phyloP scores from a whole-genome alignment of 768 basidiomycete species.

The Agrocybe chaxingu region DNA sequence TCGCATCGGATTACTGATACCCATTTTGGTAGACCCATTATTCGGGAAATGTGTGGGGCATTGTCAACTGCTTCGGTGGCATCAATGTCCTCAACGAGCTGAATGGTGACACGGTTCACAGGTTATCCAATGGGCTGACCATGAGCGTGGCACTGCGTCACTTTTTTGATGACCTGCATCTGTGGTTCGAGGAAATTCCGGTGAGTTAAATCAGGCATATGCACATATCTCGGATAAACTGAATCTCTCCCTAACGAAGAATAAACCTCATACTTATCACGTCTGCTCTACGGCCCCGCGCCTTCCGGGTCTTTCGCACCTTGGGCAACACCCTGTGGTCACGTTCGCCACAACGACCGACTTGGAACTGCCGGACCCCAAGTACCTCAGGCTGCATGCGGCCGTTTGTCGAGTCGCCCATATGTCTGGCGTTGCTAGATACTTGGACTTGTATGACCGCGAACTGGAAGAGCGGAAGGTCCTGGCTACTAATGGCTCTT shows the following conservation, averaged over 20 bases:
- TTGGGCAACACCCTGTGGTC: neutral
- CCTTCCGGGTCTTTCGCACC: neutral
- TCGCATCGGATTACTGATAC: too few relatives aligned
- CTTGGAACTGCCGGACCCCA: slow-evolving; percentile 8
- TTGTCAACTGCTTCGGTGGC: too few relatives aligned
- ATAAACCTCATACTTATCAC: slow-evolving; percentile 6
- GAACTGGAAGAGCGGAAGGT: slow-evolving; percentile 2
- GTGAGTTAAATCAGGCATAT: neutral
- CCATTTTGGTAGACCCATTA: too few relatives aligned
- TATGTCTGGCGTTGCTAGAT: slow-evolving; percentile 10
- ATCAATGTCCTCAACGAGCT: too few relatives aligned
- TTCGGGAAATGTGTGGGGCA: too few relatives aligned
- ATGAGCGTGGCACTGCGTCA: too few relatives aligned
- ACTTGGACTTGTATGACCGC: slow-evolving; percentile 5
- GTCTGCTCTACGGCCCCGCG: slow-evolving; percentile 1
- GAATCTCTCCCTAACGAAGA: neutral
- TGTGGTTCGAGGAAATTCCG: slow-evolving; percentile 4
- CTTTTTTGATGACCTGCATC: too few relatives aligned
- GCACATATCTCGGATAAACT: neutral
- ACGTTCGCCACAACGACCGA: slow-evolving; percentile 5
- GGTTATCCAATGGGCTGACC: too few relatives aligned
- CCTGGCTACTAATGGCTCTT: neutral
- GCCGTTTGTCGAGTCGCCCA: slow-evolving; percentile 10
- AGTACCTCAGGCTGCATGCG: slow-evolving; percentile 14
- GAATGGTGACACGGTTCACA: too few relatives aligned